Evolutionary conservation across 306 rosid species (phyloP).

Genomic region (Macrotyloma uniflorum): DNA sequence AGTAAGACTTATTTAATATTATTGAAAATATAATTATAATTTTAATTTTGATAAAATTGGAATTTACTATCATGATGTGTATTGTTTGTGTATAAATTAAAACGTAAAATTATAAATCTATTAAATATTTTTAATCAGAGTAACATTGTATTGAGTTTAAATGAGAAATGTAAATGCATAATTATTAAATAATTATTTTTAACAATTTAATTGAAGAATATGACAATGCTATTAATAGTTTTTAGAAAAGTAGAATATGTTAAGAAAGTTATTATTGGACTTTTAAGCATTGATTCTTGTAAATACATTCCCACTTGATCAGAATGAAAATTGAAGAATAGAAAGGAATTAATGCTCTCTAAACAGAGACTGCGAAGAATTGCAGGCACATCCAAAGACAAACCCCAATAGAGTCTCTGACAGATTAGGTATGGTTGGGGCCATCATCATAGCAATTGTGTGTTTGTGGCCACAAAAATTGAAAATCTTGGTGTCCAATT

Average conservation of each 20-base stretch:
- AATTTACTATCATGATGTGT: neutral
- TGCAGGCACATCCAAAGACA: slow-evolving; percentile 30
- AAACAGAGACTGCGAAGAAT: neutral
- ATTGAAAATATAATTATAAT: no score
- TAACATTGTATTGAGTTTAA: no score
- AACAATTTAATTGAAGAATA: no score
- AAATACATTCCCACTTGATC: neutral
- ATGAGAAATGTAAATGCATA: no score
- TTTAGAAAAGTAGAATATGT: no score
- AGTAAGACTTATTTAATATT: no score
- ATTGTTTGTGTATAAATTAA: no score
- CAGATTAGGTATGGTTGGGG: slow-evolving; percentile 33
- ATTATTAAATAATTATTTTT: no score
- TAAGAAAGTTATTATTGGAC: neutral
- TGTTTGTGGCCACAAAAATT: slow-evolving; percentile 37
- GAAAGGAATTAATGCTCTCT: neutral
- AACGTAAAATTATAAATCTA: no score
- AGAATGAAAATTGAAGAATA: neutral
- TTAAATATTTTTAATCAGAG: no score
- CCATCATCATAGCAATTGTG: slow-evolving; percentile 17
- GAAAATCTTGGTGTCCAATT: neutral
- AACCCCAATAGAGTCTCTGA: slow-evolving; percentile 22
- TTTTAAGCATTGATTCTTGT: neutral
- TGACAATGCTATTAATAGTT: no score
- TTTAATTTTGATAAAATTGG: no score